Conservation (phyloP, 208 protist genomes). For the Acanthamoeba culbertsoni region DNA sequence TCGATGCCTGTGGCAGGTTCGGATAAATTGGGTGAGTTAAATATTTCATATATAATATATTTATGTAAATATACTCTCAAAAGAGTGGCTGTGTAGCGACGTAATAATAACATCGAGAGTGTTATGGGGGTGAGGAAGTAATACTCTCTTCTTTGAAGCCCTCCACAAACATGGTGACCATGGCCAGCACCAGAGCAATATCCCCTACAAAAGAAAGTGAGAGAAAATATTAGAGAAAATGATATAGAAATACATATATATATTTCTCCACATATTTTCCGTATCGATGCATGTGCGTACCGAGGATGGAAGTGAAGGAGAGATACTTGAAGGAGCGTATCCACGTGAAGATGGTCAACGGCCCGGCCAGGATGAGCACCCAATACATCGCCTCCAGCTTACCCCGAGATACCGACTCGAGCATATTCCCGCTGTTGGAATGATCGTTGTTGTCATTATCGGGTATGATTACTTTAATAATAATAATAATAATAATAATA, state of each 20-base stretch:
- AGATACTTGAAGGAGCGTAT: constrained; percentile 60
- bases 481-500: neutral
- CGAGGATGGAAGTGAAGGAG: constrained; percentile 61
- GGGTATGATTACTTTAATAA: neutral
- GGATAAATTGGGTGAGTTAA: no score
- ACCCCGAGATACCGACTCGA: neutral
- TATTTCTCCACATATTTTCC: no score
- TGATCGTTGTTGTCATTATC: no score
- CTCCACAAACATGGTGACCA: constrained; percentile 9
- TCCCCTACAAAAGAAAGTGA: no score
- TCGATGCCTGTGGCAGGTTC: neutral
- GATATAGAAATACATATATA: no score
- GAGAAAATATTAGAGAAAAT: no score
- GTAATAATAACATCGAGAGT: neutral
- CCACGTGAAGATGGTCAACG: neutral
- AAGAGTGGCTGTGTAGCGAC: no score
- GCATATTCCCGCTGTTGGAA: constrained; percentile 1
- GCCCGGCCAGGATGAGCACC: constrained; percentile 4
- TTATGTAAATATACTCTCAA: no score
- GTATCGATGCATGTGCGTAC: no score
- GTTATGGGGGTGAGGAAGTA: neutral
- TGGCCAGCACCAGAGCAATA: constrained; percentile 5
- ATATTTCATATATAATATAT: neutral
- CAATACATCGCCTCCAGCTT: constrained; percentile 19
- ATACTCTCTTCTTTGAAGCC: constrained; percentile 20